These are phyloP conservation scores for Marsdenia floribunda DNA, from an alignment of 257 asterid species.

Conservation along the genomic window DNA sequence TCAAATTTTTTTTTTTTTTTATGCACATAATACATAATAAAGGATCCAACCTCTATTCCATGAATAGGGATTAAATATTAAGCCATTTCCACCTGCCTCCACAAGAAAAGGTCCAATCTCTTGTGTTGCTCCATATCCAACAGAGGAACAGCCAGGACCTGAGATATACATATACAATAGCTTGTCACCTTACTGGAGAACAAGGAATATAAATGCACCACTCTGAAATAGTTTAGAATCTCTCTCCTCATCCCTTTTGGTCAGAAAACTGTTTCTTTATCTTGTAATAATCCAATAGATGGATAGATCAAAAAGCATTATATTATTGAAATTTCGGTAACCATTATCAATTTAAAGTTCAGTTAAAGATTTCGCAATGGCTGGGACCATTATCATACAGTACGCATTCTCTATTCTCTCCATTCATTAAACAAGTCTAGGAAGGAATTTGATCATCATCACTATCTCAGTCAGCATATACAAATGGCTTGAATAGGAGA, in stretches of 20 bases:
- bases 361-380: not conserved
- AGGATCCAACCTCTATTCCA: conserved; percentile 74
- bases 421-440: not conserved
- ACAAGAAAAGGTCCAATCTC: conserved; percentile 91
- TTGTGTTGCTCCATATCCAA: conserved; percentile 97
- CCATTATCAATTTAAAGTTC: not conserved
- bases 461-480: not conserved
- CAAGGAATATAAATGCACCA: conserved; percentile 1
- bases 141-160: conserved; percentile 99
- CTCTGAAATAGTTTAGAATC: not conserved
- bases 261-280: conserved; percentile 10
- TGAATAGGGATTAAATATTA: conserved; percentile 58
- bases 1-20: not conserved
- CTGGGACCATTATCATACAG: not conserved
- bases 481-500: not conserved
- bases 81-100: conserved; percentile 46
- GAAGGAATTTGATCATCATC: not conserved
- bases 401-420: not conserved
- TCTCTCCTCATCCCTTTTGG: conserved; percentile 9
- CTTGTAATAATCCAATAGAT: conserved; percentile 1
- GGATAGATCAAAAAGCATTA: conserved; percentile 6
- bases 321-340: conserved; percentile 6
- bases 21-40: conserved; percentile 5
- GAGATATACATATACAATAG: conserved; percentile 23
- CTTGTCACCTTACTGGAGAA: conserved; percentile 16